Evolutionary conservation across 2,329 filamentous ascomycete species (phyloP).

Genomic region (Trichoderma cornu-damae): DNA sequence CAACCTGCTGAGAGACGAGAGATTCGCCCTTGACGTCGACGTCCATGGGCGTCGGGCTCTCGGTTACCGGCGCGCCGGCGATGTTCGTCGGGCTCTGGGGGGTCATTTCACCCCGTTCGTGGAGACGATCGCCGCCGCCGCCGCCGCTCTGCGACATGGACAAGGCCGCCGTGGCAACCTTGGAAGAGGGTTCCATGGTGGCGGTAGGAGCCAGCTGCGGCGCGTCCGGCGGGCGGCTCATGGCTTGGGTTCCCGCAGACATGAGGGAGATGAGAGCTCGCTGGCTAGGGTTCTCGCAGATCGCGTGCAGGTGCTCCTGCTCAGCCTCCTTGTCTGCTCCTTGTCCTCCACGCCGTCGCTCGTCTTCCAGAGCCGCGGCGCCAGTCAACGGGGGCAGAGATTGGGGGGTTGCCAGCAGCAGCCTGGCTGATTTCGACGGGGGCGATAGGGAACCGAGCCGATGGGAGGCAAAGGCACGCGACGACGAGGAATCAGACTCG

Average conservation of each 20-base stretch:
- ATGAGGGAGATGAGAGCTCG: conserved; percentile 50
- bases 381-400: conserved; percentile 48
- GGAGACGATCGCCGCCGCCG: conserved; percentile 32
- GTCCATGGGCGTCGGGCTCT: conserved; percentile 52
- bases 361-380: conserved; percentile 51
- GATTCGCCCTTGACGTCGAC: conserved; percentile 41
- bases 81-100: conserved; percentile 43
- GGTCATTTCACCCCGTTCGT: conserved; percentile 39
- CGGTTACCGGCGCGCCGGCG: conserved; percentile 40
- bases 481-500: conserved; percentile 42
- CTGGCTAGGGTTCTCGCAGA: conserved; percentile 51
- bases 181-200: conserved; percentile 39
- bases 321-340: neutral
- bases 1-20: conserved; percentile 37
- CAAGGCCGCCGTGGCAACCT: conserved; percentile 31
- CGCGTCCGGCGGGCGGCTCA: conserved; percentile 53
- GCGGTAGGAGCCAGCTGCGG: conserved; percentile 42
- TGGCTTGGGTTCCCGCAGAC: conserved; percentile 46
- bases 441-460: conserved; percentile 40
- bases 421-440: conserved; percentile 50
- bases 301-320: conserved; percentile 30
- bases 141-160: conserved; percentile 32
- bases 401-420: conserved; percentile 40
- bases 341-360: conserved; percentile 45
- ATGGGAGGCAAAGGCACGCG: conserved; percentile 28